Evolutionary conservation across 2,329 filamentous ascomycete genomes (phyloP), one percentile per base, ranked within the genome.

Genomic region (Madurella mycetomatis): DNA sequence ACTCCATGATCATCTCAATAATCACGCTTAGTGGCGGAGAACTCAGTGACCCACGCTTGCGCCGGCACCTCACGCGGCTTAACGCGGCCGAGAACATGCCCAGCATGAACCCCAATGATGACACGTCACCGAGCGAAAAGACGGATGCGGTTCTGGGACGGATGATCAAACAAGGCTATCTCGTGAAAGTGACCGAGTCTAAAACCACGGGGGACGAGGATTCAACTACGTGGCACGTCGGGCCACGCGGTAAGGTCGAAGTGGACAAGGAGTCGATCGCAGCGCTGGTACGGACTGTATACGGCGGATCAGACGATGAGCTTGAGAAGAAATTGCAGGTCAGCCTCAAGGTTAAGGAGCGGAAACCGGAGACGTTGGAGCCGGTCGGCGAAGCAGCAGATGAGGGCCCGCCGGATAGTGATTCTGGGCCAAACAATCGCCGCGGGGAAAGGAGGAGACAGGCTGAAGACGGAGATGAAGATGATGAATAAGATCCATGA

Each of bases 241-340:
- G 94, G 0, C 87, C 90, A 5, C 81, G 94, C 18, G 92, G 88
- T 5, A 94, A 88, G 70, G 78, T 92, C 8, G 94, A 97, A 70
- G 82, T 97, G 37, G 89, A 88, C 0, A 77, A 85, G n/a, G 79
- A 84, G 47, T 89, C 88, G 0, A 87, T 94, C 12, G 82, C 84
- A 16, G 84, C 83, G 0, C 71, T 96, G 59, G 83, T 91, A 4
- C 72, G 82, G 66, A 70, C 78, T 51, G 76, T 86, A 0, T 87
- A 83, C 67, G 81, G 77, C 1, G 74, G 75, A 8, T 73, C 74
- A 43, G 72, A 73, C 1, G 73, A 78, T 2, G 80, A 84, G 60
- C 66, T 86, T 49, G 79, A 85, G 58, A 78, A 73, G 66, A 83
- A 82, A 65, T 69, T 91, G 46, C 72, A 76, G 25, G 76, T 78